Conservation (phyloP, 768 basidiomycete species). For the Tylopilus felleus region DNA sequence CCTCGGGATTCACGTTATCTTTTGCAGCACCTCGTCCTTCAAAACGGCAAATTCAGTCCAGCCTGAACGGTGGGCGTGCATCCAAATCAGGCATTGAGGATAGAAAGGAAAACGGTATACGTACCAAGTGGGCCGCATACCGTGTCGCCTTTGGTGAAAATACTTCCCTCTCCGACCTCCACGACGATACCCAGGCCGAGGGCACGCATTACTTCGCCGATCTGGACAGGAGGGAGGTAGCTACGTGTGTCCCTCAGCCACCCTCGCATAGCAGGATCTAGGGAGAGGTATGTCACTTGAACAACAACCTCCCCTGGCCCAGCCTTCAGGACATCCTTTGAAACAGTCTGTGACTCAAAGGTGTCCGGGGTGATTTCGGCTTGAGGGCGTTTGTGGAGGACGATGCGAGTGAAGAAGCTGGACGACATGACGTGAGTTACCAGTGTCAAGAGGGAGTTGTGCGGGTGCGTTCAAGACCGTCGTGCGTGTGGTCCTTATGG, state of each 20-base stretch:
- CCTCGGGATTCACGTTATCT: slow-evolving; percentile 49
- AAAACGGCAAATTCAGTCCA: slow-evolving; percentile 76
- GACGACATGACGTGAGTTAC: slow-evolving; percentile 16
- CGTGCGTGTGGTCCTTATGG: not conserved
- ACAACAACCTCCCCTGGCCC: slow-evolving; percentile 59
- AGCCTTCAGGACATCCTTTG: slow-evolving; percentile 51
- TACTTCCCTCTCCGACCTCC: slow-evolving; percentile 50
- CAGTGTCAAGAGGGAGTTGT: not conserved
- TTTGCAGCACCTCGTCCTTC: slow-evolving; percentile 47
- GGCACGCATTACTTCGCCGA: slow-evolving; percentile 80
- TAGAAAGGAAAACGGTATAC: slow-evolving; percentile 14
- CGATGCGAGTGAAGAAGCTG: slow-evolving; percentile 56
- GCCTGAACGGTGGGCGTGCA: slow-evolving; percentile 38
- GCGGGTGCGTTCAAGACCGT: not conserved
- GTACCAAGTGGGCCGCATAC: slow-evolving; percentile 63
- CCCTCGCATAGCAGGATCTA: slow-evolving; percentile 89
- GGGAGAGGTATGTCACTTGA: slow-evolving; percentile 70
- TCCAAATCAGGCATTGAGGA: not conserved
- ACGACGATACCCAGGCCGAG: slow-evolving; percentile 64
- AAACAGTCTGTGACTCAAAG: slow-evolving; percentile 58
- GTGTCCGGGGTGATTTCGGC: slow-evolving; percentile 68
- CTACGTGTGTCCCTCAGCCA: slow-evolving; percentile 73
- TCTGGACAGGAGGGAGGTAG: slow-evolving; percentile 68
- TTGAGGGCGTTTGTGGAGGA: slow-evolving; percentile 72
- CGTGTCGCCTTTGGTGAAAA: slow-evolving; percentile 61